Evolutionary conservation across 2,329 filamentous ascomycete genomes (phyloP).

Genomic region (Penicillium italicum): DNA sequence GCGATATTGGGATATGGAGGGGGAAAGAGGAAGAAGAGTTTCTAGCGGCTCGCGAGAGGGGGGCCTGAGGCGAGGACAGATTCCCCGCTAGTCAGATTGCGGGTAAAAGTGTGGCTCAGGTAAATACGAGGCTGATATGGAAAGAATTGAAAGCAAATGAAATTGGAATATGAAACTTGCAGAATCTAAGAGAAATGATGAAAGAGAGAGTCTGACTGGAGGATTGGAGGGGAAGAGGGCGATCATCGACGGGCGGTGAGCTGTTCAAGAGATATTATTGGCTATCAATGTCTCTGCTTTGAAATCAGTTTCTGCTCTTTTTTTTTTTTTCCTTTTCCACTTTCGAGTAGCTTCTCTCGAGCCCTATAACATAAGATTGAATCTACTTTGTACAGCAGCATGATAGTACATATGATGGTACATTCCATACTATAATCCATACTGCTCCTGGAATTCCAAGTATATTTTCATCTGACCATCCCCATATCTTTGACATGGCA

Average conservation of each 20-base stretch:
- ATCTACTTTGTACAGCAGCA: too few relatives aligned
- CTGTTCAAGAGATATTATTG: slow-evolving; percentile 7
- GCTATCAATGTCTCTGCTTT: background rate
- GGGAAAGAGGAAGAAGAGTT: slow-evolving; percentile 10
- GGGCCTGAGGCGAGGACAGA: slow-evolving; percentile 16
- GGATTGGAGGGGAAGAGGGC: slow-evolving; percentile 9
- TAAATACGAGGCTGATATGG: slow-evolving; percentile 1
- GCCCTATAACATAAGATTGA: too few relatives aligned
- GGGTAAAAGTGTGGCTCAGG: slow-evolving; percentile 7
- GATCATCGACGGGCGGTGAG: slow-evolving; percentile 12
- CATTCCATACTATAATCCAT: too few relatives aligned
- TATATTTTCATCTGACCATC: background rate
- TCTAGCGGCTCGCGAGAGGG: slow-evolving; percentile 10
- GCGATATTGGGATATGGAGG: slow-evolving; percentile 3
- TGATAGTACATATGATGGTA: too few relatives aligned
- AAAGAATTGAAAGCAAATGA: background rate
- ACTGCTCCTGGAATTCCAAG: background rate
- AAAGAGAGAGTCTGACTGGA: slow-evolving; percentile 1
- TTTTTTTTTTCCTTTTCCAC: background rate
- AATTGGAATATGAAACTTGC: background rate
- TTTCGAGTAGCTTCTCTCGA: background rate
- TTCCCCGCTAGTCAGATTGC: slow-evolving; percentile 7
- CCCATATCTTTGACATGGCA: background rate
- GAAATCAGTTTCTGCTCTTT: background rate
- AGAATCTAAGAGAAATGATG: slow-evolving; percentile 5